Evolutionary conservation across 169 alveolate genomes (phyloP), one percentile per base, ranked within the genome.

Genomic region (Babesia bovis): DNA sequence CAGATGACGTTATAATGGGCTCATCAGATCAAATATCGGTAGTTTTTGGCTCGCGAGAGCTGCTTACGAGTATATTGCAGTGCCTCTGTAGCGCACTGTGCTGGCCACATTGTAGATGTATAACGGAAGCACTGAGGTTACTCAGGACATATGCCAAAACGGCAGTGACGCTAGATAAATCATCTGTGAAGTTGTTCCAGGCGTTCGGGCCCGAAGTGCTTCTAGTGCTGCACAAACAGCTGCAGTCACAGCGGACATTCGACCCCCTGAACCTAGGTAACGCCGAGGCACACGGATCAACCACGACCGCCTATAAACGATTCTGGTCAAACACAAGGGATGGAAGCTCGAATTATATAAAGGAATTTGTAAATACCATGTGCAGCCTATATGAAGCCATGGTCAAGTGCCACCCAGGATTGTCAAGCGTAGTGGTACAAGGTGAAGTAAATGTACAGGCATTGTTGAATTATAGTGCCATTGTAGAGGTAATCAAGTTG

Each of bases 351-450:
- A 74, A 66, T 55, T 63, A 74, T 55, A 50, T 66, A 17, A 78
- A 78, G 77, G 87, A 78, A 65, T 78, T 60, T 38, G 87, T 78
- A 10, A 78, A 78, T 38, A 78, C 87, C 26, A 78, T 78, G 56
- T 58, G 75, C 52, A 30, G 73, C 19, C 50, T 68, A 33, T 78
- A 66, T 59, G 87, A 78, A 63, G 36, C 74, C n/a, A 68, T 78
- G 28, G 76, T 68, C 0, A 44, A 52, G 28, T 78, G 87, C 40
- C 68, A 58, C 12, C 87, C 87, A 0, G 66, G 66, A n/a, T 40
- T 59, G 7, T 15, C 58, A 10, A 32, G 28, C 17, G 68, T 69
- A 0, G 41, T 78, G 19, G 50, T 32, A 28, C 52, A 68, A 41
- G 87, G 73, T 15, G 83, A 69, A 41, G 59, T 78, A 3, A 47